phyloP scores from a whole-genome alignment of 2,329 filamentous ascomycete genomes.

The Aureobasidium namibiae region DNA sequence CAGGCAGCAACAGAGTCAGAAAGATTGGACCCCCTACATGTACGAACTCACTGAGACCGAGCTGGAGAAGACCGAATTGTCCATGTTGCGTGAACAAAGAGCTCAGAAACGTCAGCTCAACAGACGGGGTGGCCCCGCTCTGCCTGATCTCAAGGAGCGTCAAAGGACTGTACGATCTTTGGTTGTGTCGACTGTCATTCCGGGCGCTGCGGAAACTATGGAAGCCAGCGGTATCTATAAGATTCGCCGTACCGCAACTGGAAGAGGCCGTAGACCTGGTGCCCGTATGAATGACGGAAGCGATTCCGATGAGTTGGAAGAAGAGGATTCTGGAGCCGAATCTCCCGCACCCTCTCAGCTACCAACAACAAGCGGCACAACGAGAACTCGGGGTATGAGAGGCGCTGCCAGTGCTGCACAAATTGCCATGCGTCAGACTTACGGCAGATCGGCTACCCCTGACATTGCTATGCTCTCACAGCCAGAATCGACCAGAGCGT shows the following conservation, averaged over 20 bases:
- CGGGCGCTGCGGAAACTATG: slow-evolving; percentile 69
- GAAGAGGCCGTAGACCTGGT: slow-evolving; percentile 46
- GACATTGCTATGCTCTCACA: slow-evolving; percentile 60
- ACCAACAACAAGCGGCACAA: slow-evolving; percentile 52
- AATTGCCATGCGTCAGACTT: slow-evolving; percentile 70
- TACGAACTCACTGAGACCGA: slow-evolving; percentile 91
- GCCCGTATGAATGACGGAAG: slow-evolving; percentile 47
- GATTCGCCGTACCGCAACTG: slow-evolving; percentile 34
- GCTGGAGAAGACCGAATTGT: slow-evolving; percentile 81
- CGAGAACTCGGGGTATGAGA: slow-evolving; percentile 79
- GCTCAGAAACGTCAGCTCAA: slow-evolving; percentile 94
- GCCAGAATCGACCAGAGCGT: slow-evolving; percentile 59
- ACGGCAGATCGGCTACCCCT: slow-evolving; percentile 77
- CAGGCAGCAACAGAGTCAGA: slow-evolving; percentile 82
- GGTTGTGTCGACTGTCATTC: slow-evolving; percentile 85
- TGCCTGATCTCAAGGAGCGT: slow-evolving; percentile 93
- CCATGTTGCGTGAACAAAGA: slow-evolving; percentile 86
- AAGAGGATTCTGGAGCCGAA: slow-evolving; percentile 77
- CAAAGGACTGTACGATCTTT: slow-evolving; percentile 89
- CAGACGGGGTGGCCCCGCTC: slow-evolving; percentile 77
- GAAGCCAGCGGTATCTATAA: slow-evolving; percentile 88
- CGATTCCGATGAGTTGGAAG: slow-evolving; percentile 86
- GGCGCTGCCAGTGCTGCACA: slow-evolving; percentile 81
- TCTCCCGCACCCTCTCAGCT: slow-evolving; percentile 70
- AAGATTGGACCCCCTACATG: slow-evolving; percentile 87